Evolutionary conservation across 2,329 filamentous ascomycete genomes (phyloP), one percentile per base, ranked within the genome.

Genomic region (Colletotrichum echinochloae): DNA sequence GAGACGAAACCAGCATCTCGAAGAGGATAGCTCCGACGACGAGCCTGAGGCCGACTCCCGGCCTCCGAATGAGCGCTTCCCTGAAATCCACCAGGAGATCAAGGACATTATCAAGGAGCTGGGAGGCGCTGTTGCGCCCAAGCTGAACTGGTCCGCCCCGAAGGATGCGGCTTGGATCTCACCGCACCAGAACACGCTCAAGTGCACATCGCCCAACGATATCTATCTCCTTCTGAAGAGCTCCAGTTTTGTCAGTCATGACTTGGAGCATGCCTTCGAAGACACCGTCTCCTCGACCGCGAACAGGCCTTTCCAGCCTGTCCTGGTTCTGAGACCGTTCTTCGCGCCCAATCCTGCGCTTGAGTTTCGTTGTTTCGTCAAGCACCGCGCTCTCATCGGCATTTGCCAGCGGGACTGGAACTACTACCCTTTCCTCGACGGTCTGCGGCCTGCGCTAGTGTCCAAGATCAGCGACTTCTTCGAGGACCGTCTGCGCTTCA

Each of bases 81-180:
- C 90, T 11, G 91, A 93, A 44, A 88, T 95, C 2, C 96, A 99
- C 80, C 84, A 90, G 54, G 82, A 88, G 66, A 94, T 99, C 79
- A 92, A 91, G 78, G 84, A 89, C 30, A 92, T 89, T 51, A 98
- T 99, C 72, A 81, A 85, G 16, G 92, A 95, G 75, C 87, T 98
- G 1, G 95, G 94, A 20, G 95, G 95, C 70, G 90, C 91, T 71
- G 95, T 97, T 11, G 91, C 92, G 1, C 96, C 96, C 0, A 99
- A 99, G 81, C 84, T 99, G 56, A 98, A 98, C 83, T 99, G 96
- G 96, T 98, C 95, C 7, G 91, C 94, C 5, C 96, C 96, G 5
- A 97, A 98, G 80, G 96, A 99, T 78, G 96, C 96, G 11, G 94
- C 93, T 28, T 98, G 94, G 92, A 98, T 99, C 80, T 90, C 88